These are phyloP conservation scores for Penicillium pancosmium DNA, from an alignment of 495 filamentous ascomycete genomes.

Conservation along the genomic window DNA sequence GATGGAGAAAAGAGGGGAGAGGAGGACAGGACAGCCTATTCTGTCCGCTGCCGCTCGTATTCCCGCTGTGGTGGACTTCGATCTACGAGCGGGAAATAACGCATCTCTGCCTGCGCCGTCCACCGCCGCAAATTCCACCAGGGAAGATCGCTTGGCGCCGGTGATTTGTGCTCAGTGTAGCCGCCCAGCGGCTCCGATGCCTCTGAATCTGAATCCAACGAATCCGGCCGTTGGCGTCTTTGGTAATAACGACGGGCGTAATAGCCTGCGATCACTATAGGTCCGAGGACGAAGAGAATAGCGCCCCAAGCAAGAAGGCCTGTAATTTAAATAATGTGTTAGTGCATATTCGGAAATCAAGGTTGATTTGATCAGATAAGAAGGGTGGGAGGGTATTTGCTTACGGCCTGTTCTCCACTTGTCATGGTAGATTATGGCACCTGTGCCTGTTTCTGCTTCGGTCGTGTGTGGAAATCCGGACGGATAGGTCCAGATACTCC, in stretches of 20 bases:
- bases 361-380: neutral
- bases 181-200: slow-evolving; percentile 30
- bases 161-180: slow-evolving; percentile 22
- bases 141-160: slow-evolving; percentile 13
- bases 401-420: slow-evolving; percentile 15
- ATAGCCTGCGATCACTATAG: slow-evolving; percentile 14
- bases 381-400: neutral
- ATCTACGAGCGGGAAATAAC: slow-evolving; percentile 37
- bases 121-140: slow-evolving; percentile 47
- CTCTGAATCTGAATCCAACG: slow-evolving; percentile 16
- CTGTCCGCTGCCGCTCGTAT: slow-evolving; percentile 15
- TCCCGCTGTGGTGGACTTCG: slow-evolving; percentile 15
- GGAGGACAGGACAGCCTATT: slow-evolving; percentile 5
- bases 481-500: slow-evolving; percentile 24
- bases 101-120: slow-evolving; percentile 22
- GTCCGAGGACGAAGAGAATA: slow-evolving; percentile 11
- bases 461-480: slow-evolving; percentile 19
- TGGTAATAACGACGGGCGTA: slow-evolving; percentile 19
- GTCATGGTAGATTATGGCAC: slow-evolving; percentile 4
- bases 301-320: slow-evolving; percentile 19
- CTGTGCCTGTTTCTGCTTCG: neutral
- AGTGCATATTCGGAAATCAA: neutral
- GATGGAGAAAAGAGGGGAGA: neutral
- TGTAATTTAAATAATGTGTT: slow-evolving; percentile 5
- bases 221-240: slow-evolving; percentile 12